Base-by-base conservation (phyloP, 139 green algal genomes). In the Haematococcus sp. region DNA sequence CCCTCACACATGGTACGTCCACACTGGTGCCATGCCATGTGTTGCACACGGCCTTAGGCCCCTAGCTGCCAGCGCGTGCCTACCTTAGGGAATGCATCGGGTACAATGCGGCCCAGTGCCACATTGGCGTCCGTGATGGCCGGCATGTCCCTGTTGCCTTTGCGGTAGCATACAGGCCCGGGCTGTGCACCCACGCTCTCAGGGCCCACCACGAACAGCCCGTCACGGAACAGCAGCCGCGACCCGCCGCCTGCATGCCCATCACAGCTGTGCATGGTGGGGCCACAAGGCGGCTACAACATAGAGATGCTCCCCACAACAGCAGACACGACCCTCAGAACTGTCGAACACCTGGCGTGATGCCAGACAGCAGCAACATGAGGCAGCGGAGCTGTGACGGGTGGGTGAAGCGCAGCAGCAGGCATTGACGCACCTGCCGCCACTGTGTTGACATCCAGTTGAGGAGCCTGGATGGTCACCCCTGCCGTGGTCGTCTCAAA, bases 401-500 rank as follows among this genome's bases (percentile, higher is more conserved):
- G n/a, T n/a, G n/a, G n/a, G n/a, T n/a, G n/a, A n/a, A n/a, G n/a
- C n/a, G 19, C 22, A 61, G 52, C 20, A 61, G 52, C 52, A 32
- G 9, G 4, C 23, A 65, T 40, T 3, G 25, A 27, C 61, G 19
- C 35, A 72, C 66, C 66, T 49, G 95, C 95, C 23, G 95, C 95
- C 52, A 99, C 95, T 16, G 95, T 99, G 84, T 97, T 98, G 84
- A 99, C 98, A 83, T 99, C 95, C 52, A 99, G 86, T 80, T 98
- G 95, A 3, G 95, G 95, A 5, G 95, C 94, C 78, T 96, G 85
- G 2, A 74, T 74, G 58, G 72, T 73, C 23, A 69, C 68, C 23
- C 63, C 95, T 15, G 95, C 95, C 0, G 91, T 97, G 40, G 87
- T 92, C 76, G 89, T 95, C 79, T 99, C 95, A 76, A 96, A 97